Base-by-base conservation (phyloP, 169 alveolate genomes). In the Amoebophrya sp. region DNA sequence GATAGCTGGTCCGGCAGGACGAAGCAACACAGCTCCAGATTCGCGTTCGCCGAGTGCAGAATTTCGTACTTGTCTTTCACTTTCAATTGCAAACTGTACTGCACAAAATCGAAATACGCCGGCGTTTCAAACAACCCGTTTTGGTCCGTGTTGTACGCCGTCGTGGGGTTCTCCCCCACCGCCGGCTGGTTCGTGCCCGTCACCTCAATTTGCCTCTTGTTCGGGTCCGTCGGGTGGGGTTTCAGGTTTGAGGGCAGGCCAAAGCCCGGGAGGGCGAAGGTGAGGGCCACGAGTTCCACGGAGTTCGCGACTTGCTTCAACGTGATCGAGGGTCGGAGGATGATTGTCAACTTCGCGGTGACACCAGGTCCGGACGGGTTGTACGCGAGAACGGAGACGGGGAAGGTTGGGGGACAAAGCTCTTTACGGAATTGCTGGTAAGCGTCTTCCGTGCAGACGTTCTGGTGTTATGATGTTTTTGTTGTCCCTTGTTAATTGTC, bases 351-450 rank as follows among this genome's bases (percentile, higher is more conserved):
- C 35, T 66, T 25, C 66, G 66, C 18, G 29, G 66, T 47, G 39
- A 66, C 29, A 1, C 83, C 83, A 0, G 12, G 12, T 25, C 83
- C 83, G 12, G 91, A 0, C 40, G 91, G 91, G 40, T 41, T 41
- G 40, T 89, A 89, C 35, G 91, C 91, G 40, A 89, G 77, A 23
- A 40, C 33, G 33, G 91, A 89, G 39, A 89, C 91, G 39, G 53
- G 66, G 29, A 89, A 89, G 83, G 91, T 89, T 0, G 91, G 77
- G 14, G 91, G 91, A 38, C 55, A 89, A 18, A 66, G 83, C 83
- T 66, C 83, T 25, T 66, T 66, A 2, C 83, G 83, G 83, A 12
- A 66, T 25, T 66, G 83, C 83, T 25, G 39, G 83, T 66, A 66
- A 2, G 83, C 83, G 32, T 66, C 83, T 25, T 66, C 83, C 32